A percentile compares a stretch with the other conserved stretches of the same genome.
Evolutionary conservation across 371 early-diverging fungal genomes (phyloP).

Genomic region (Dinochytrium kinnereticum): DNA sequence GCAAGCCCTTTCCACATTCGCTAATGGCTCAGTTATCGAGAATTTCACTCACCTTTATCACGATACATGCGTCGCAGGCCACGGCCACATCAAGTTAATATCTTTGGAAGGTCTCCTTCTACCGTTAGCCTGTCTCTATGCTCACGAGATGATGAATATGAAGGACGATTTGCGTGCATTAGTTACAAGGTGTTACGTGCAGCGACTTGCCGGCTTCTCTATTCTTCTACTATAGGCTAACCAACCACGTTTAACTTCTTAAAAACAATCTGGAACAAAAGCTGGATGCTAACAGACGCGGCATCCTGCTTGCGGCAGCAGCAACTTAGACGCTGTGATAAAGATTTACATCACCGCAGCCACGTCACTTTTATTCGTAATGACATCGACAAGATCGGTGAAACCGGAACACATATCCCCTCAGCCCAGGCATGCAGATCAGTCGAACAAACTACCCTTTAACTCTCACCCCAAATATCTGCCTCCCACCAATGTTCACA

Average conservation of each 20-base stretch:
- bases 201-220: too few relatives aligned
- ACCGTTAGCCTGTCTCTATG: background rate
- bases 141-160: background rate
- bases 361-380: background rate
- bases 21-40: too few relatives aligned
- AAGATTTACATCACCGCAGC: background rate
- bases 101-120: background rate
- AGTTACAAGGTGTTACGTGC: background rate
- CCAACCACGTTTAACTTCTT: background rate
- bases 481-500: too few relatives aligned
- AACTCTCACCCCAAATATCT: too few relatives aligned
- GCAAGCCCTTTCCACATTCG: too few relatives aligned
- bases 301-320: background rate
- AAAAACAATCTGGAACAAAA: background rate
- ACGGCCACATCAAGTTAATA: background rate
- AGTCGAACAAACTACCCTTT: too few relatives aligned
- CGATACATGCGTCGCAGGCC: background rate
- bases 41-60: too few relatives aligned
- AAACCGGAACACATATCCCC: too few relatives aligned
- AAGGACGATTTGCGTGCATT: background rate
- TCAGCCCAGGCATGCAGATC: too few relatives aligned
- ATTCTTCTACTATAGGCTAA: too few relatives aligned
- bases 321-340: background rate
- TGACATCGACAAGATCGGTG: background rate
- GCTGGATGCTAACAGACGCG: background rate